Evolutionary conservation across 164 flowering plant species (phyloP), one percentile per base, ranked within the genome.

Genomic region (Pachysandra terminalis): DNA sequence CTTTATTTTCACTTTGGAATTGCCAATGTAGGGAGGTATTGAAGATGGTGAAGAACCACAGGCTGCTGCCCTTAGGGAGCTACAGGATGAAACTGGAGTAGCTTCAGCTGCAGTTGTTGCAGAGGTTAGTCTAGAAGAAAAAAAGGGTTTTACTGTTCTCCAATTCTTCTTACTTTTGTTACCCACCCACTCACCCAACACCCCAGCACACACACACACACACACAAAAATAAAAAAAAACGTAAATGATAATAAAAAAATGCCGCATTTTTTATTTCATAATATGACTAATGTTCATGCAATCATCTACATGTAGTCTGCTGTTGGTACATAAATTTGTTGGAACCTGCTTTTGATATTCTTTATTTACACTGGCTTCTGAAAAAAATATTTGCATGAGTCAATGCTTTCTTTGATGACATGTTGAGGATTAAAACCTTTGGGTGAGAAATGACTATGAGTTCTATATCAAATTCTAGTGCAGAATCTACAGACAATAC

Each of bases 31-130:
- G 98, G 97, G 98, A 8, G 89, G 90, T 22, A 91, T 94, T 77
- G 96, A 94, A 80, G 98, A 94, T 64, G 90, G 88, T 51, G 98
- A 94, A 70, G 97, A 91, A 23, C 98, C 98, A 5, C 77, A 61
- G 27, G 65, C 82, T 35, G 96, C 98, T 41, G 98, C 98, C 15
- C 67, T 90, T 28, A 82, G 95, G 73, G 89, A 88, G 69, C 72
- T 94, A 63, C 78, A 71, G 57, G 95, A 91, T 80, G 96, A 94
- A 85, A 94, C 96, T 64, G 97, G 97, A 52, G 71, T 94, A 55
- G 89, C 77, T 24, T 90, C 98, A 25, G 93, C 88, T 71, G 95
- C 88, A 76, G 72, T 94, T 68, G 68, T 94, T 64, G 87, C 91
- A 41, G 96, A 91, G 97, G 98, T 89, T 69, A 60, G 85, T 75